A percentile compares a stretch with the other conserved stretches of the same genome.
These are phyloP conservation scores for Collybia nuda DNA, from an alignment of 768 basidiomycete genomes.

Conservation along the genomic window DNA sequence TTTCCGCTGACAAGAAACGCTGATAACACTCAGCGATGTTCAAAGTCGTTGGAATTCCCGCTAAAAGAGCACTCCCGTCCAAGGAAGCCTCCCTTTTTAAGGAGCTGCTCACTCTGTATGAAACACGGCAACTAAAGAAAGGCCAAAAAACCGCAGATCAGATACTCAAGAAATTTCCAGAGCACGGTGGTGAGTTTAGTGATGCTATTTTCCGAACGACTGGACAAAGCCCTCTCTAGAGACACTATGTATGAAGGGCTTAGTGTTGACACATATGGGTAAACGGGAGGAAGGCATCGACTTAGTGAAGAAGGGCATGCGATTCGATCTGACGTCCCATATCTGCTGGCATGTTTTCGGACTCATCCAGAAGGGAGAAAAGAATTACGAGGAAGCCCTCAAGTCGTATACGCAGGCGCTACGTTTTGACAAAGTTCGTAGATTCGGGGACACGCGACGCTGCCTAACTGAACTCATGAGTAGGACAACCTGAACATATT, in stretches of 20 bases:
- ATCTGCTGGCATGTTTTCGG: slow-evolving; percentile 99
- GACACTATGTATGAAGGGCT: slow-evolving; percentile 95
- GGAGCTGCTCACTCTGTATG: slow-evolving; percentile 84
- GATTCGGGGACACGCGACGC: neutral
- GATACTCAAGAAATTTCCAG: slow-evolving; percentile 93
- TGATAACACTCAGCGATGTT: slow-evolving; percentile 27
- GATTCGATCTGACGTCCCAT: slow-evolving; percentile 81
- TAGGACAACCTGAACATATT: slow-evolving; percentile 95
- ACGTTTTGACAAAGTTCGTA: slow-evolving; percentile 80
- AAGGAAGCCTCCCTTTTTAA: slow-evolving; percentile 88
- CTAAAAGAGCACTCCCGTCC: slow-evolving; percentile 64
- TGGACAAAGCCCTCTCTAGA: slow-evolving; percentile 45
- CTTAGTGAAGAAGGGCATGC: slow-evolving; percentile 81
- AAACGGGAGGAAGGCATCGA: slow-evolving; percentile 79
- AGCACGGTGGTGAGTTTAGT: slow-evolving; percentile 80
- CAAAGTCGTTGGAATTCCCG: slow-evolving; percentile 30
- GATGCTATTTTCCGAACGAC: neutral
- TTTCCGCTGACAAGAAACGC: neutral
- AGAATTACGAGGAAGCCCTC: slow-evolving; percentile 91
- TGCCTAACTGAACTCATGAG: slow-evolving; percentile 6
- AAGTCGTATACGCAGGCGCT: slow-evolving; percentile 91
- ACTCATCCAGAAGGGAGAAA: slow-evolving; percentile 90
- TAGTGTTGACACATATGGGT: slow-evolving; percentile 80
- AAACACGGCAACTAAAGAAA: slow-evolving; percentile 85
- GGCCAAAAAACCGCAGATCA: slow-evolving; percentile 89